Conservation (phyloP, 2,329 filamentous ascomycete species). For the Berkeleyomyces basicola region DNA sequence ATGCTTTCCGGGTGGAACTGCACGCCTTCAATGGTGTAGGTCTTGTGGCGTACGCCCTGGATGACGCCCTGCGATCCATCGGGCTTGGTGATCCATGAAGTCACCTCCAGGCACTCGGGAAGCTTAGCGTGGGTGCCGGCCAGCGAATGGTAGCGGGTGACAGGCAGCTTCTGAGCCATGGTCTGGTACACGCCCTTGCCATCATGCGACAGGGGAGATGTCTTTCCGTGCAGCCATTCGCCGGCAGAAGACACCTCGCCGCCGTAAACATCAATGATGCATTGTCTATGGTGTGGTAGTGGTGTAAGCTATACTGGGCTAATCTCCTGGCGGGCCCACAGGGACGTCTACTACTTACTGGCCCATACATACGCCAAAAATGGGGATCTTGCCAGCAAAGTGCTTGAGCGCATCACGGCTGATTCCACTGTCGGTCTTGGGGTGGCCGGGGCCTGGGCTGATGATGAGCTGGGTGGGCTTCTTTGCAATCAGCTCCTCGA, state of each 20-base stretch:
- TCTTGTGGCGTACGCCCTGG: conserved; percentile 91
- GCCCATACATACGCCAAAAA: conserved; percentile 98
- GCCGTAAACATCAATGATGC: conserved; percentile 87
- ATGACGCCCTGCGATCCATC: conserved; percentile 74
- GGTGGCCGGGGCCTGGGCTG: conserved; percentile 89
- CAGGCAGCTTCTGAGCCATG: conserved; percentile 64
- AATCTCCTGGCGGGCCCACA: neutral
- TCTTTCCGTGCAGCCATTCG: conserved; percentile 95
- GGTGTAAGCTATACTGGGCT: neutral
- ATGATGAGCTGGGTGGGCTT: conserved; percentile 88
- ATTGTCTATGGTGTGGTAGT: conserved; percentile 43
- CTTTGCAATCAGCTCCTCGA: conserved; percentile 67
- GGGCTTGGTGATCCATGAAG: conserved; percentile 68
- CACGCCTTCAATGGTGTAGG: conserved; percentile 81
- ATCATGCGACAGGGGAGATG: conserved; percentile 78
- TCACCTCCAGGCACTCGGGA: conserved; percentile 71
- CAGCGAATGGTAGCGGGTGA: conserved; percentile 91
- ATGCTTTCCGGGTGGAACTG: conserved; percentile 98
- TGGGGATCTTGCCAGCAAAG: conserved; percentile 86
- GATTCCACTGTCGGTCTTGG: conserved; percentile 76
- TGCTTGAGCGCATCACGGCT: conserved; percentile 81
- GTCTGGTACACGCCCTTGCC: conserved; percentile 76
- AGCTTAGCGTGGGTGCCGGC: conserved; percentile 81
- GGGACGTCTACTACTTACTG: conserved; percentile 39
- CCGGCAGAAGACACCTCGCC: conserved; percentile 83